Evolutionary conservation across 768 basidiomycete genomes (phyloP), one percentile per base, ranked within the genome.

Genomic region (Lentinula boryana): DNA sequence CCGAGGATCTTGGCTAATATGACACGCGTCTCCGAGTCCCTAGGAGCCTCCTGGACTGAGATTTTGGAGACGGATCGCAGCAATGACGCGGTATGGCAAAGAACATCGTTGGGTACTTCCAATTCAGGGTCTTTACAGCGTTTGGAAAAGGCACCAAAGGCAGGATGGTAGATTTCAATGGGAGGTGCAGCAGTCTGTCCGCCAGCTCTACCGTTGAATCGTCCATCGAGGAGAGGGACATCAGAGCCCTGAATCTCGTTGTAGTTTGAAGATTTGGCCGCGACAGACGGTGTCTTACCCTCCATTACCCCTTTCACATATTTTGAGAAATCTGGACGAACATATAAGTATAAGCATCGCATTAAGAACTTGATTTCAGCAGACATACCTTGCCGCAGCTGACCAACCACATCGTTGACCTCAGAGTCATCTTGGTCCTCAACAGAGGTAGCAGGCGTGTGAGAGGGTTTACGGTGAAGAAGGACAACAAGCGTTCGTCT

Each of bases 81-180:
- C 12, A 68, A 55, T 1, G 55, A 3, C 0, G 18, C 27, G 5
- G 60, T 36, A 0, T 63, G 0, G 1, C 0, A 50, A 1, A 66
- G 10, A 9, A 64, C 7, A 23, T 63, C 43, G 3, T 40, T 2
- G 0, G 67, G 67, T 13, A 63, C 54, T 1, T 27, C 2, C 6
- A 67, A 60, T 1, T 15, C 2, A 0, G 60, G 55, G 2, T 68
- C 58, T 41, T 62, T 64, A 7, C 62, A 63, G 5, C 65, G 64
- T 50, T 63, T 60, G 0, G 52, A 54, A 50, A 68, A 69, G 23
- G 35, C 46, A 12, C 66, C 58, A 10, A 70, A 70, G 23, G 58
- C 61, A 3, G 66, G 63, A 23, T 66, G 36, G 44, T 62, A 64
- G 16, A 64, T 9, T 50, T 64, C 56, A 13, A 62, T 64, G 5